Percentiles rank a stretch among this genome's conserved stretches.
These are phyloP conservation scores for Aspergillus sp. DNA, from an alignment of 2,329 filamentous ascomycete species.

Conservation along the genomic window DNA sequence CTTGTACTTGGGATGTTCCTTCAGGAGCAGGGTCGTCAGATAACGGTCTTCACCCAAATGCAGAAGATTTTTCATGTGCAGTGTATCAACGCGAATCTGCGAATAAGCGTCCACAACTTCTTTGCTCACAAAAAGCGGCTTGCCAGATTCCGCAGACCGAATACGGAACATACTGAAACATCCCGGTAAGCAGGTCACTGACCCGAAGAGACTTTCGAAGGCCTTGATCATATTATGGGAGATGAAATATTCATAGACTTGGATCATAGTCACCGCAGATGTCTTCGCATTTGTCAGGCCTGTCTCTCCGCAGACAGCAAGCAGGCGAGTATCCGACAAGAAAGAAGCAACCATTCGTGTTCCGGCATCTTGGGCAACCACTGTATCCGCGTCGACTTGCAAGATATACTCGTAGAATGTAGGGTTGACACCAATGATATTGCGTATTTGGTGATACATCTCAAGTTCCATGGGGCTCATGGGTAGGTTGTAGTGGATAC, in stretches of 20 bases:
- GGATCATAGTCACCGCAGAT: constrained; percentile 96
- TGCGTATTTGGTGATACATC: constrained; percentile 97
- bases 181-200: constrained; percentile 93
- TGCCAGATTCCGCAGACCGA: constrained; percentile 85
- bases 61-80: constrained; percentile 97
- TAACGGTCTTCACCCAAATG: constrained; percentile 98
- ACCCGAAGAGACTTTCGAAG: constrained; percentile 94
- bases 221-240: constrained; percentile 96
- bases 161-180: constrained; percentile 99
- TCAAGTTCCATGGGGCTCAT: constrained; percentile 97
- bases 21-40: constrained; percentile 86
- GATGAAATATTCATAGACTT: constrained; percentile 99
- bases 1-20: constrained; percentile 90
- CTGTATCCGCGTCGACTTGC: constrained; percentile 95
- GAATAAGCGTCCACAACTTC: constrained; percentile 84
- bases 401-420: constrained; percentile 97
- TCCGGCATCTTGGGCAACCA: constrained; percentile 81
- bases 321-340: constrained; percentile 84
- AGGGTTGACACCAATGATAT: constrained; percentile 97
- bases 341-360: constrained; percentile 90
- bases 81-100: constrained; percentile 90
- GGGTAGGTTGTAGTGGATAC: constrained; percentile 91
- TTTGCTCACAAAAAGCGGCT: constrained; percentile 90
- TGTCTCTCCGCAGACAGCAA: constrained; percentile 91
- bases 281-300: constrained; percentile 86